Base-by-base conservation (phyloP, 2,329 filamentous ascomycete species). In the Iodosphaeria phyllophila region DNA sequence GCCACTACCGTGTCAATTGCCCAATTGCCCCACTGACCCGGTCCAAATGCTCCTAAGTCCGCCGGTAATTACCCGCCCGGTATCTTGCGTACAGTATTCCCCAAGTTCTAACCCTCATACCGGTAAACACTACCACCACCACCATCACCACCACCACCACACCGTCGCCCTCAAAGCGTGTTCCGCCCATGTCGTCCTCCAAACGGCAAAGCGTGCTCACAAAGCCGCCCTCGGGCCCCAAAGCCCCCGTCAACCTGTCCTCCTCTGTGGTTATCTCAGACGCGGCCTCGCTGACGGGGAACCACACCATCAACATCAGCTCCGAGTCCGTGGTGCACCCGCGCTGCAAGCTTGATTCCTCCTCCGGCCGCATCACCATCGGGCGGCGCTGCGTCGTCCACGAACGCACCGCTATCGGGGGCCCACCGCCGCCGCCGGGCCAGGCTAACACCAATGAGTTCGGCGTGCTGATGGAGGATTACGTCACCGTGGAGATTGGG, bases 261-360 rank as follows among this genome's bases (percentile, higher is more conserved):
- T 63, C 64, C 0, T 58, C 59, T 11, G 51, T 73, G 28, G 59
- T 58, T 16, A 71, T 76, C 30, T 63, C 69, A 41, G 69, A 74
- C 34, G 62, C 62, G 30, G 67, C 70, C 8, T 51, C 65, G 11
- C 52, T 76, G 11, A 67, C 57, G 11, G 89, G 89, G 34, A 71
- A 65, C 3, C 65, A 91, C 44, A 73, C 70, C 2, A 79, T 98
- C 33, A 74, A 69, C 22, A 70, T 95, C 33, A 74, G 74, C 28
- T 62, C 77, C 13, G 73, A 82, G 41, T 74, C 70, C 4, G 66
- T 93, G 5, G 53, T 98, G n/a, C 86, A 95, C 41, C 84, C 89
- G 1, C 78, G 84, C 24, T 68, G 74, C 10, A 71, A 74, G 32
- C 64, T 93, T 28, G 77, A 83, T 40, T 75, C 86, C 6, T 70